Percentiles rank a stretch among this genome's conserved stretches.
phyloP scores from a whole-genome alignment of 1,284 basidiomycete genomes.

The Cryptococcus hybrid region DNA sequence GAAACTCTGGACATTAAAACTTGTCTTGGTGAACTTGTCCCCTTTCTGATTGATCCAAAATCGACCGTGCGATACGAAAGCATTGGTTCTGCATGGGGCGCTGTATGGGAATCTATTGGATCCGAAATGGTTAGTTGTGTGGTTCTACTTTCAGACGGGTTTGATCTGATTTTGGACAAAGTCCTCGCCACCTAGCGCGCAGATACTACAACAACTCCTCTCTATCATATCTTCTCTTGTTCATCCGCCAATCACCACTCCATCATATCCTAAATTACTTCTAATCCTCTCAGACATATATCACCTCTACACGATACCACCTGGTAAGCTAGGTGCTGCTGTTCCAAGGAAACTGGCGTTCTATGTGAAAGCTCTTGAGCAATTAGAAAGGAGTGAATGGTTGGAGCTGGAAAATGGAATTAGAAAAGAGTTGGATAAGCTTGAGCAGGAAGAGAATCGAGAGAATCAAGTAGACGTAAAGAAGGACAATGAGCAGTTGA shows the following conservation, averaged over 20 bases:
- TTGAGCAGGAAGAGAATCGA: slow-evolving; percentile 2
- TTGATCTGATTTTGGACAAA: neutral
- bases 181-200: slow-evolving; percentile 7
- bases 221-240: slow-evolving; percentile 20
- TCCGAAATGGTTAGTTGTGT: slow-evolving; percentile 3
- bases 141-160: neutral
- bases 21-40: slow-evolving; percentile 25
- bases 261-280: slow-evolving; percentile 21
- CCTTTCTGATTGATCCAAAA: slow-evolving; percentile 35
- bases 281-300: slow-evolving; percentile 35
- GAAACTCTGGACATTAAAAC: slow-evolving; percentile 18
- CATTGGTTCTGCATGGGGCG: slow-evolving; percentile 33
- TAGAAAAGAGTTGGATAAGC: slow-evolving; percentile 7
- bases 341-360: slow-evolving; percentile 40
- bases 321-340: slow-evolving; percentile 10
- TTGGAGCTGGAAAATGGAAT: slow-evolving; percentile 21
- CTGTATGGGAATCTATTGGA: slow-evolving; percentile 36
- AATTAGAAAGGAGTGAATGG: slow-evolving; percentile 34
- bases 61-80: slow-evolving; percentile 36
- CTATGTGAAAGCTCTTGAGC: slow-evolving; percentile 31
- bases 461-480: neutral
- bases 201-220: slow-evolving; percentile 20
- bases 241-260: slow-evolving; percentile 36
- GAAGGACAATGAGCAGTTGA: neutral
- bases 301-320: slow-evolving; percentile 15